Conservation (phyloP, 129 eudicot genomes). For the Scalesia atractyloides region DNA sequence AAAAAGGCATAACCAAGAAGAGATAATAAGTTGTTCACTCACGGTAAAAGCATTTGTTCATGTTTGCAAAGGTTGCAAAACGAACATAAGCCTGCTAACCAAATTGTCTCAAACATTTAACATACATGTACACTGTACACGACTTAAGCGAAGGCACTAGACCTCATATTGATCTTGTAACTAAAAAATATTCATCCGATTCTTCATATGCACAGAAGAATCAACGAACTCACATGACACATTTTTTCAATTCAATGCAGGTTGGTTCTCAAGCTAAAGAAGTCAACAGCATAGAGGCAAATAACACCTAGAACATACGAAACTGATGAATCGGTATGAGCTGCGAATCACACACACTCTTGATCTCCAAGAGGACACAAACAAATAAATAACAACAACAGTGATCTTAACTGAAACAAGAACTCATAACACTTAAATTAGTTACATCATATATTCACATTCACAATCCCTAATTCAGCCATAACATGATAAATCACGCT, state of each 20-base stretch:
- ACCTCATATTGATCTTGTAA: neutral
- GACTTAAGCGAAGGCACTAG: neutral
- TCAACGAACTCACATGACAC: neutral
- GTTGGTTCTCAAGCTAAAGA: neutral
- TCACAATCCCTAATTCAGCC: conserved; percentile 12
- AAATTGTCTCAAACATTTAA: neutral
- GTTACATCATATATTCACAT: neutral
- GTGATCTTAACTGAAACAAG: neutral
- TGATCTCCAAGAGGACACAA: neutral
- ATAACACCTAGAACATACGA: conserved; percentile 1
- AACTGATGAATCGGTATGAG: conserved; percentile 11
- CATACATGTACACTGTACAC: neutral
- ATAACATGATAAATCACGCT: conserved; percentile 18
- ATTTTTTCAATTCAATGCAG: neutral
- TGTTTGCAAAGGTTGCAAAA: neutral
- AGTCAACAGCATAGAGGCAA: neutral
- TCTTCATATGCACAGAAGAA: neutral
- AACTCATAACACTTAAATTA: conserved; percentile 1
- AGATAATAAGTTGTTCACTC: neutral
- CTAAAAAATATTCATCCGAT: neutral
- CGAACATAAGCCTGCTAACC: neutral
- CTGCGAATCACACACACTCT: neutral
- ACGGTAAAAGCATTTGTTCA: neutral
- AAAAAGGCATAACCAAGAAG: neutral
- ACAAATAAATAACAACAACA: neutral